These are phyloP conservation scores for Microbotryum saponariae DNA, from an alignment of 1,284 basidiomycete genomes.

Conservation along the genomic window DNA sequence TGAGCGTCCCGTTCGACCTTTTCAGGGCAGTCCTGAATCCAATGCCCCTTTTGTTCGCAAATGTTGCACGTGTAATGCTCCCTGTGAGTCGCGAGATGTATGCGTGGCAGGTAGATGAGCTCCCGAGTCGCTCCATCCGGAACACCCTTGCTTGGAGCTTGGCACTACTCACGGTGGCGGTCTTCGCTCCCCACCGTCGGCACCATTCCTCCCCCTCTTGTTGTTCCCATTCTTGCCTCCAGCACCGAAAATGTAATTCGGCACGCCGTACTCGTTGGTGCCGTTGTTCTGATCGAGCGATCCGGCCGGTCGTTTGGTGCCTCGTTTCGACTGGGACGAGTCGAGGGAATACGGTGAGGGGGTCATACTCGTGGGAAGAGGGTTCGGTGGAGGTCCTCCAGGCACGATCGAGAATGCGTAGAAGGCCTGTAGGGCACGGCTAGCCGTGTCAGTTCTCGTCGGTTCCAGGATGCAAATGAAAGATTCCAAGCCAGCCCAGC, in stretches of 20 bases:
- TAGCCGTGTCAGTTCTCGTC: background rate
- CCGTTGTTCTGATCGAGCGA: conserved; percentile 14
- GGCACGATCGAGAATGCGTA: conserved; percentile 63
- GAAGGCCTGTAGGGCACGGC: conserved; percentile 52
- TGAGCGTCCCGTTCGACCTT: conserved; percentile 24
- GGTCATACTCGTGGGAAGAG: conserved; percentile 59
- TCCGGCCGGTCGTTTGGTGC: conserved; percentile 26
- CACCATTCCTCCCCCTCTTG: background rate
- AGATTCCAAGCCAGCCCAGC: no score
- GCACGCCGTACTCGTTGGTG: conserved; percentile 32
- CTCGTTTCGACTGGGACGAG: conserved; percentile 15
- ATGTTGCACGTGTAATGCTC: conserved; percentile 33
- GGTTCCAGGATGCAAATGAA: no score
- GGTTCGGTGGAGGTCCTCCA: conserved; percentile 41
- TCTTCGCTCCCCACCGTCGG: conserved; percentile 19
- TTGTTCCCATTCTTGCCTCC: background rate
- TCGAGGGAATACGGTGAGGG: conserved; percentile 59
- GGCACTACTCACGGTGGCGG: conserved; percentile 26
- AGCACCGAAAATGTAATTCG: conserved; percentile 34
- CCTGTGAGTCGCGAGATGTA: background rate
- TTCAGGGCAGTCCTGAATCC: conserved; percentile 74
- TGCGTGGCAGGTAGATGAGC: no score
- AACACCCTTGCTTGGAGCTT: conserved; percentile 50
- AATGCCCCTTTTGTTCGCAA: conserved; percentile 50
- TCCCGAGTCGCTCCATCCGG: no score